Percentiles rank a stretch among this genome's conserved stretches.
These are phyloP conservation scores for Aspergillus sclerotioniger DNA, from an alignment of 495 filamentous ascomycete species.

Conservation along the genomic window DNA sequence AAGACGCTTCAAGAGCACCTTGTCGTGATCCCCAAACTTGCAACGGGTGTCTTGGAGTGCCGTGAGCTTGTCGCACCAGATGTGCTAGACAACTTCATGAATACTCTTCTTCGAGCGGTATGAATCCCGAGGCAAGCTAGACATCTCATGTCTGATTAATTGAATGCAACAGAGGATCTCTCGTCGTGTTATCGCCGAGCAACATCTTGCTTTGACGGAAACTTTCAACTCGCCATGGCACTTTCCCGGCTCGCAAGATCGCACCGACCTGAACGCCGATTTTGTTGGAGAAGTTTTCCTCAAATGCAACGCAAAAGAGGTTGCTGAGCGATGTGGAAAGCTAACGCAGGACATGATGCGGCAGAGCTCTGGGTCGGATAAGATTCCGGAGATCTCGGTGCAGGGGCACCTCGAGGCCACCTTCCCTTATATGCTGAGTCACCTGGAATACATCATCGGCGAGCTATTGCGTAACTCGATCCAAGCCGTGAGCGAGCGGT, in stretches of 20 bases:
- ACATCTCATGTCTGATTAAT: background rate
- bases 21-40: slow-evolving; percentile 87
- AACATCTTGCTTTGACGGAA: slow-evolving; percentile 94
- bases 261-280: slow-evolving; percentile 66
- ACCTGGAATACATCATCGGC: slow-evolving; percentile 95
- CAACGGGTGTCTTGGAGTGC: slow-evolving; percentile 90
- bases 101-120: slow-evolving; percentile 86
- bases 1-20: slow-evolving; percentile 82
- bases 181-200: slow-evolving; percentile 93
- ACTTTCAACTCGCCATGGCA: slow-evolving; percentile 93
- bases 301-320: slow-evolving; percentile 87
- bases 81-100: slow-evolving; percentile 92
- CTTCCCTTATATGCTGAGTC: slow-evolving; percentile 94
- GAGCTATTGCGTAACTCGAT: slow-evolving; percentile 94
- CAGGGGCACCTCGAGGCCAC: slow-evolving; percentile 83
- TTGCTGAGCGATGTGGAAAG: slow-evolving; percentile 77
- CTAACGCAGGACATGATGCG: slow-evolving; percentile 66
- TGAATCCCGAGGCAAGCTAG: slow-evolving; percentile 19
- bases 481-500: slow-evolving; percentile 81
- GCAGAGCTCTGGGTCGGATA: slow-evolving; percentile 66
- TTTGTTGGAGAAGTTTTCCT: slow-evolving; percentile 96
- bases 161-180: slow-evolving; percentile 71
- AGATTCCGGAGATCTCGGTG: slow-evolving; percentile 79
- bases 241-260: slow-evolving; percentile 72
- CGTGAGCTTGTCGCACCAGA: slow-evolving; percentile 72